Percentiles rank a stretch among this genome's conserved stretches.
Conservation (phyloP, 495 filamentous ascomycete genomes). For the Amorphotheca resinae region DNA sequence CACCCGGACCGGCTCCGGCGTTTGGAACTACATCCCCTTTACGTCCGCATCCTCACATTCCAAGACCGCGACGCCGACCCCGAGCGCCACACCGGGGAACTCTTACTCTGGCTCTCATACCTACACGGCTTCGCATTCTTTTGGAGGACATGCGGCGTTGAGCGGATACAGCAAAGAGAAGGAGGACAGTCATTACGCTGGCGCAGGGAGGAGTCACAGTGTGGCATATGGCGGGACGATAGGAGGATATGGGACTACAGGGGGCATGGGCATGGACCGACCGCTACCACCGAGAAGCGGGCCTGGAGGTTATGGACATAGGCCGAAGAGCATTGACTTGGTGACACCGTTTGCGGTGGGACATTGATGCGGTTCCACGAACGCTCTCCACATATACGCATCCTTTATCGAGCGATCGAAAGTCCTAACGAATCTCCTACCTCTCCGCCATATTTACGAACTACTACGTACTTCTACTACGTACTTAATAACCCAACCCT, state of each 20-base stretch:
- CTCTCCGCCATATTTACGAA: too few species aligned
- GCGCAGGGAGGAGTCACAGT: neutral
- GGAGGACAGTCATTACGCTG: too few species aligned
- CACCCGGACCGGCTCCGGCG: conserved; percentile 5
- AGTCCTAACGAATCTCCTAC: too few species aligned
- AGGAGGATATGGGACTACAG: conserved; percentile 4
- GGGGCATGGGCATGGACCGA: conserved; percentile 20
- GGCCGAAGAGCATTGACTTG: conserved; percentile 20
- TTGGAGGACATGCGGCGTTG: neutral
- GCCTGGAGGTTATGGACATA: conserved; percentile 16
- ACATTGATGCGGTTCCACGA: neutral
- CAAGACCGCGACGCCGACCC: conserved; percentile 10
- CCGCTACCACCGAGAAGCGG: conserved; percentile 18
- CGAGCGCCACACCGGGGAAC: conserved; percentile 10
- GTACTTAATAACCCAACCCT: too few species aligned
- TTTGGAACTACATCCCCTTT: conserved; percentile 20
- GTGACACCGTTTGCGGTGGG: conserved; percentile 17
- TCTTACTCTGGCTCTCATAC: conserved; percentile 3
- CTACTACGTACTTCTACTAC: too few species aligned
- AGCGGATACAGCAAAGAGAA: conserved; percentile 3
- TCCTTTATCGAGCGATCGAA: too few species aligned
- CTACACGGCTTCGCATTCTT: neutral
- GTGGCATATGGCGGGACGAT: neutral
- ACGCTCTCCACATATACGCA: too few species aligned
- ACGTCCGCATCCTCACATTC: conserved; percentile 1